Evolutionary conservation across 2,329 filamentous ascomycete species (phyloP).

Genomic region (Exserohilum rostratum): DNA sequence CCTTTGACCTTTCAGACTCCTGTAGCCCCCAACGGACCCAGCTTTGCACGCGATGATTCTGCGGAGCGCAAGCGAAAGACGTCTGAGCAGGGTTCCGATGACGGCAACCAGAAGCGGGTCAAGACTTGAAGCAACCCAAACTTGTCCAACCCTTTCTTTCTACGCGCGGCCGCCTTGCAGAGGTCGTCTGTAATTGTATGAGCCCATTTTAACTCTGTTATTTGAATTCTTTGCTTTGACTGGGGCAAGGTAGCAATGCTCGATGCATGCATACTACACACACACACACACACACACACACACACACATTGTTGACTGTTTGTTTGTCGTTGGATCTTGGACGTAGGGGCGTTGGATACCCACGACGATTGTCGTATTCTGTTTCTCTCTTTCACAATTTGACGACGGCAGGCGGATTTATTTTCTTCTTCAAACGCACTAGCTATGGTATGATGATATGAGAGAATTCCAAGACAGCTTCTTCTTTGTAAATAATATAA

Average conservation of each 20-base stretch:
- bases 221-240: constrained; percentile 8
- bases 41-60: constrained; percentile 53
- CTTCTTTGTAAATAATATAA: constrained; percentile 26
- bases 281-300: too few species aligned
- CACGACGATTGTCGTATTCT: constrained; percentile 23
- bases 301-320: constrained; percentile 6
- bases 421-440: constrained; percentile 7
- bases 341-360: constrained; percentile 37
- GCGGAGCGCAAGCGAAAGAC: constrained; percentile 50
- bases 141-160: neutral
- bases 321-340: constrained; percentile 16
- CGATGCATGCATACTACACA: constrained; percentile 10
- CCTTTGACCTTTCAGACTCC: constrained; percentile 93
- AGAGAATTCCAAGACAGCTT: constrained; percentile 9
- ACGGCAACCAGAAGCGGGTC: constrained; percentile 44
- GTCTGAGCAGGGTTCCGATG: constrained; percentile 48
- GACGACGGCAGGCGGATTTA: constrained; percentile 8
- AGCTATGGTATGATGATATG: constrained; percentile 18
- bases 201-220: constrained; percentile 4
- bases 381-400: constrained; percentile 23
- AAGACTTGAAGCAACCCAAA: constrained; percentile 36
- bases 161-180: neutral
- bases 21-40: constrained; percentile 51
- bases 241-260: constrained; percentile 12
- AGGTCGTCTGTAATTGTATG: constrained; percentile 19